Evolutionary conservation across 106 monocot genomes (phyloP).

Genomic region (Xerophyta viscosa): DNA sequence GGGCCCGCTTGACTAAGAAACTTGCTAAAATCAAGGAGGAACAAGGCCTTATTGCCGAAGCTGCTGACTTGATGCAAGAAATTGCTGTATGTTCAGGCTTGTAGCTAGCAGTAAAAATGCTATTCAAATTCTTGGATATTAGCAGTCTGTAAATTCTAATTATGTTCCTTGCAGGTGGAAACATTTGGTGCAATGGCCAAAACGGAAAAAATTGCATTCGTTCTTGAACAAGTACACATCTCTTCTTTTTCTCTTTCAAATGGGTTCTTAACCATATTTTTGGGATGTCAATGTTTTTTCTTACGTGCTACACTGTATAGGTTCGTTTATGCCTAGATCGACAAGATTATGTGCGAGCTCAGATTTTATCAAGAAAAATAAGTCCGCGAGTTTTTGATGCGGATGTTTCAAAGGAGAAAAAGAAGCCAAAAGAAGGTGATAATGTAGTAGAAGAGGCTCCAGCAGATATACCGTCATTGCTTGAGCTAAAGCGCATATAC

Average conservation of each 20-base stretch:
- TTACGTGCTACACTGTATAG: conserved; percentile 23
- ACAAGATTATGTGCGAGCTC: conserved; percentile 88
- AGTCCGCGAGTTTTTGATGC: conserved; percentile 81
- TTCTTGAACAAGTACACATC: conserved; percentile 83
- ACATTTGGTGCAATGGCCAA: conserved; percentile 99
- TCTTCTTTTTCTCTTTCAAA: neutral
- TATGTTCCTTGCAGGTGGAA: conserved; percentile 57
- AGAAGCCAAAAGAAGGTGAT: conserved; percentile 97
- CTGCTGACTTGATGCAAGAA: conserved; percentile 99
- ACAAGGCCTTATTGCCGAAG: conserved; percentile 90
- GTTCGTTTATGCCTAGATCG: conserved; percentile 94
- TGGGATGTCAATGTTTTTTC: neutral
- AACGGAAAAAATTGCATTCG: conserved; percentile 97
- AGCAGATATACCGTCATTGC: conserved; percentile 80
- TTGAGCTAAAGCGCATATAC: conserved; percentile 88
- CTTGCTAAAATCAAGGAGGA: conserved; percentile 99
- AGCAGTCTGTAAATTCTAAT: neutral
- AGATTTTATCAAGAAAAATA: conserved; percentile 92
- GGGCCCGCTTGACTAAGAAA: conserved; percentile 82
- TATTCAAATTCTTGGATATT: neutral
- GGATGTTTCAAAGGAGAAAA: conserved; percentile 81
- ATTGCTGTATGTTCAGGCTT: conserved; percentile 61
- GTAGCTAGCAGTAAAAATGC: neutral
- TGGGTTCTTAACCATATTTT: neutral
- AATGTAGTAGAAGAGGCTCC: conserved; percentile 85